Evolutionary conservation across 331 rosid species (phyloP).

Genomic region (Pyrus hybrid): DNA sequence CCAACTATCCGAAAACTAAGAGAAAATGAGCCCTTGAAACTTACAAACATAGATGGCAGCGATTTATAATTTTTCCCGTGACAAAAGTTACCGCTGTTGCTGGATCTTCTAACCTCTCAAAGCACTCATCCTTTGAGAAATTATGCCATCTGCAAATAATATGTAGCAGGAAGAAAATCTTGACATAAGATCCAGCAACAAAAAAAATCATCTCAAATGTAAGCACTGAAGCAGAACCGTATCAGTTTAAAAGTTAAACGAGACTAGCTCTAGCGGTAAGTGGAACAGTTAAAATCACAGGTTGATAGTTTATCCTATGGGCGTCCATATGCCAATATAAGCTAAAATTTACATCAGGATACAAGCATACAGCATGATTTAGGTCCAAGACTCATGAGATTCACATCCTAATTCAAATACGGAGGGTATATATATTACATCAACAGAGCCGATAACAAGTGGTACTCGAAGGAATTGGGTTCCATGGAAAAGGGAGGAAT

Average conservation of each 20-base stretch:
- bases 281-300: not conserved
- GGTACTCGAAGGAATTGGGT: no score
- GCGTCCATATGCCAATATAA: no score
- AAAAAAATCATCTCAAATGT: not conserved
- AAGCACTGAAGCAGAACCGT: not conserved
- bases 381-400: not conserved
- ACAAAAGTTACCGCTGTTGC: not conserved
- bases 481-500: no score
- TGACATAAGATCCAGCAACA: not conserved
- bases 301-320: not conserved
- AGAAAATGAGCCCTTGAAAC: not conserved
- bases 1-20: not conserved
- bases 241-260: not conserved
- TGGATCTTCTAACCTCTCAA: not conserved
- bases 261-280: not conserved
- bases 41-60: not conserved
- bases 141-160: slow-evolving; percentile 7
- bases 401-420: not conserved
- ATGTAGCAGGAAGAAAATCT: not conserved
- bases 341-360: not conserved
- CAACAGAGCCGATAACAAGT: not conserved
- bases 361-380: not conserved
- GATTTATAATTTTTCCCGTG: not conserved
- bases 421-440: not conserved
- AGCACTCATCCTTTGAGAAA: not conserved